These are phyloP conservation scores for Naganishia cerealis DNA, from an alignment of 1,284 basidiomycete genomes.

Conservation along the genomic window DNA sequence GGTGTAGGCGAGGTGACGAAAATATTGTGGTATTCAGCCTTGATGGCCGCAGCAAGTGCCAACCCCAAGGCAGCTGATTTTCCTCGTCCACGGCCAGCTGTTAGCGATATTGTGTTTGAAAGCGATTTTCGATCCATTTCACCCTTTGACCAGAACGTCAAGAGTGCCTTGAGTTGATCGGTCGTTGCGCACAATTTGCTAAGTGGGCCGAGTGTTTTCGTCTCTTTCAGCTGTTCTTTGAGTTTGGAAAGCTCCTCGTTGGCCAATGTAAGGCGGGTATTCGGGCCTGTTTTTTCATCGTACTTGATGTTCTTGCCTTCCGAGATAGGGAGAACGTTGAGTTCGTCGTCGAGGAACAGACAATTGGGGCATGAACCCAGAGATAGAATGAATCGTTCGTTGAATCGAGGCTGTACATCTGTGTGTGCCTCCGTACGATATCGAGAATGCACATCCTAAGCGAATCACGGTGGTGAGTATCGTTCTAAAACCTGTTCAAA, in stretches of 20 bases:
- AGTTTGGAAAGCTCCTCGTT: constrained; percentile 72
- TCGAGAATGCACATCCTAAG: constrained; percentile 85
- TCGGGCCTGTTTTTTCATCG: constrained; percentile 58
- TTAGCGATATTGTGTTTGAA: constrained; percentile 90
- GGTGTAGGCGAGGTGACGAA: constrained; percentile 98
- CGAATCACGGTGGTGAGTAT: constrained; percentile 7
- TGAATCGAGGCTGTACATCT: constrained; percentile 89
- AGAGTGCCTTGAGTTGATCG: constrained; percentile 83
- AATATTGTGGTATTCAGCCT: constrained; percentile 95
- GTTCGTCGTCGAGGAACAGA: constrained; percentile 92
- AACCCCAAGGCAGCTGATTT: constrained; percentile 95
- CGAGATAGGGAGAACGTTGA: constrained; percentile 96
- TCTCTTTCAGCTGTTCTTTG: constrained; percentile 75
- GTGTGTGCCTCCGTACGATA: constrained; percentile 90
- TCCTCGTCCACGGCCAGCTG: constrained; percentile 90
- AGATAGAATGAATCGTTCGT: constrained; percentile 95
- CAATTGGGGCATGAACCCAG: constrained; percentile 87
- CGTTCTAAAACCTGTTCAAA: background rate
- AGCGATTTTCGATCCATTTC: constrained; percentile 82
- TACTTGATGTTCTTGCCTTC: constrained; percentile 87
- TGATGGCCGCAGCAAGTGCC: constrained; percentile 87
- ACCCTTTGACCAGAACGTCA: constrained; percentile 85
- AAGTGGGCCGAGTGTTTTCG: constrained; percentile 84
- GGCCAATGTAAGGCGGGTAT: constrained; percentile 42
- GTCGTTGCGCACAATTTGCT: constrained; percentile 89